Conservation (phyloP, 179 eudicot species). For the Actinidia arguta region DNA sequence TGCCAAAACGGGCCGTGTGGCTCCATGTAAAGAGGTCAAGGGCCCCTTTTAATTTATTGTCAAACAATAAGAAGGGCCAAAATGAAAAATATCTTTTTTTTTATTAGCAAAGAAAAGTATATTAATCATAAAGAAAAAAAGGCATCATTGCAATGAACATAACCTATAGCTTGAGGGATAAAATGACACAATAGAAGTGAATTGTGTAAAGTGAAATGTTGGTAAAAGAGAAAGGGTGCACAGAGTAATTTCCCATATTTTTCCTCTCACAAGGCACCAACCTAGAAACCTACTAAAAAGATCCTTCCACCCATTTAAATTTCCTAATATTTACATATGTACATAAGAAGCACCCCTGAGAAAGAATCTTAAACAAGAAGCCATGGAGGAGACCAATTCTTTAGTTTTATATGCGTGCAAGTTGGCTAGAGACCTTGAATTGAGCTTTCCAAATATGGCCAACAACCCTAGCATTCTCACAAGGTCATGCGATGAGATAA, state of each 20-base stretch:
- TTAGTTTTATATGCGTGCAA: constrained; percentile 40
- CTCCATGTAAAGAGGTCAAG: too few species aligned
- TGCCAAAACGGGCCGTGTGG: too few species aligned
- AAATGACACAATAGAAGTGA: too few species aligned
- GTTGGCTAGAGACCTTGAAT: constrained; percentile 46
- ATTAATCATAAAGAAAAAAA: too few species aligned
- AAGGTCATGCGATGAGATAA: constrained; percentile 39
- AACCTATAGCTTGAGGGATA: too few species aligned
- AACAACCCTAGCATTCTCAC: constrained; percentile 31
- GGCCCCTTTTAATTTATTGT: too few species aligned
- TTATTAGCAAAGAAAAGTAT: too few species aligned
- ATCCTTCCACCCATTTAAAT: neutral
- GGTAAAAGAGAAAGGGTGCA: too few species aligned
- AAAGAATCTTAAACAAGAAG: neutral
- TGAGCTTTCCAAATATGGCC: constrained; percentile 30
- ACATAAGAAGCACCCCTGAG: neutral
- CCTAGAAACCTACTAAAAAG: constrained; percentile 3
- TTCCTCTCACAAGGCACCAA: neutral
- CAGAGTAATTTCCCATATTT: neutral
- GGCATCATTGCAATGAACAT: too few species aligned
- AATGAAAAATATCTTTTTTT: too few species aligned
- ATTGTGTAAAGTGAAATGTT: too few species aligned
- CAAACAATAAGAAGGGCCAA: too few species aligned
- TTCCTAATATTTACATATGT: neutral
- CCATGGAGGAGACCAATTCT: constrained; percentile 31